phyloP scores from a whole-genome alignment of 495 filamentous ascomycete genomes.

The Letharia lupina region DNA sequence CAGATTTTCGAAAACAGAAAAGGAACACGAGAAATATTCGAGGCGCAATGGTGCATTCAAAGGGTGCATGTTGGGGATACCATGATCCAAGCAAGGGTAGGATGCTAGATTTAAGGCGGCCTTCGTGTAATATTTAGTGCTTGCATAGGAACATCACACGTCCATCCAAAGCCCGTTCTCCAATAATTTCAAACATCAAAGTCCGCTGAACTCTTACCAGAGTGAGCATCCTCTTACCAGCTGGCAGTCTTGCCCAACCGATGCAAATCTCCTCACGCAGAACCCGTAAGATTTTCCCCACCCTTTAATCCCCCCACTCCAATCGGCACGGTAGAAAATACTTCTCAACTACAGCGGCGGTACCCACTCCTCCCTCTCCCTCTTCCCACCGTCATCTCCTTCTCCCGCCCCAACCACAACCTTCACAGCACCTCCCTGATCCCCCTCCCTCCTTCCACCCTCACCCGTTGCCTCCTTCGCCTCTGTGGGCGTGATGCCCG shows the following conservation, averaged over 20 bases:
- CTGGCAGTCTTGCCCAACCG: background rate
- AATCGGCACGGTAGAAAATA: background rate
- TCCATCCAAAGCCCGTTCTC: background rate
- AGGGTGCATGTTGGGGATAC: background rate
- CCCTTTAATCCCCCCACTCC: background rate
- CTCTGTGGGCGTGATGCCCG: background rate
- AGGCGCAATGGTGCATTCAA: conserved; percentile 2
- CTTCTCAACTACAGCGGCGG: no score
- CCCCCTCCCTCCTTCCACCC: background rate
- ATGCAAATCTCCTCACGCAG: background rate
- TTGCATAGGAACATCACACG: background rate
- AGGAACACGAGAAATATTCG: background rate
- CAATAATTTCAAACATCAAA: background rate
- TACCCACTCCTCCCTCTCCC: background rate
- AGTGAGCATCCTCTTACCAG: no score
- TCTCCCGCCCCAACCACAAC: background rate
- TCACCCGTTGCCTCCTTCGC: background rate
- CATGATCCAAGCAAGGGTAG: background rate
- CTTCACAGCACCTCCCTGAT: background rate
- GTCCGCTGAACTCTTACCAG: no score
- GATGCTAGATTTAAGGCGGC: background rate
- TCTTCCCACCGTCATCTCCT: background rate
- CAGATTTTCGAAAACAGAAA: background rate
- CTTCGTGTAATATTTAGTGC: background rate
- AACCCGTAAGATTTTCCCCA: background rate